These are phyloP conservation scores for Exserohilum rostratum DNA, from an alignment of 2,329 filamentous ascomycete genomes.

Conservation along the genomic window DNA sequence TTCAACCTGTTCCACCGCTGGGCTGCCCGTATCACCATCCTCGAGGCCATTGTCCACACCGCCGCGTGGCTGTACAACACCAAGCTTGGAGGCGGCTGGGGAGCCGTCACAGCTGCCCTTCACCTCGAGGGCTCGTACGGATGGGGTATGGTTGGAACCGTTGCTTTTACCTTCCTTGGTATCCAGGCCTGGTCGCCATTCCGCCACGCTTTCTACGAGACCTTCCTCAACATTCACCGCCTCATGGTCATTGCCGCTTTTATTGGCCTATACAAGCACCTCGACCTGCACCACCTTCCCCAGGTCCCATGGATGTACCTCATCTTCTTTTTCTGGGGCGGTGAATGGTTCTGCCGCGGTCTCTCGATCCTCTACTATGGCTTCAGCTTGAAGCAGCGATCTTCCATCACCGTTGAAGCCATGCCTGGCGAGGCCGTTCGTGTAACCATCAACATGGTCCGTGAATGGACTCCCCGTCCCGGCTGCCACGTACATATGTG, in stretches of 20 bases:
- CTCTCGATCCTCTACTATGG: slow-evolving; percentile 61
- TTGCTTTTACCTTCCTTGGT: slow-evolving; percentile 69
- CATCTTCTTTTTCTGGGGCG: slow-evolving; percentile 76
- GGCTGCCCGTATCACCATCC: slow-evolving; percentile 75
- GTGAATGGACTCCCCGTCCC: slow-evolving; percentile 59
- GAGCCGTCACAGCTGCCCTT: slow-evolving; percentile 62
- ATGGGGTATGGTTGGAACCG: slow-evolving; percentile 65
- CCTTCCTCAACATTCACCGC: slow-evolving; percentile 88
- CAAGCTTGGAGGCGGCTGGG: slow-evolving; percentile 64
- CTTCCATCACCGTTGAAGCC: slow-evolving; percentile 62
- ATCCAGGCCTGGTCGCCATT: slow-evolving; percentile 77
- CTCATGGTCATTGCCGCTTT: slow-evolving; percentile 72
- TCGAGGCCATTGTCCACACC: slow-evolving; percentile 74
- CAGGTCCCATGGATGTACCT: slow-evolving; percentile 77
- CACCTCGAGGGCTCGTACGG: slow-evolving; percentile 66
- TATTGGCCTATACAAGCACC: slow-evolving; percentile 78
- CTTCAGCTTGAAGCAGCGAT: slow-evolving; percentile 56
- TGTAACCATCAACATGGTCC: slow-evolving; percentile 65
- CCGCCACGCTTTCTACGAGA: slow-evolving; percentile 96
- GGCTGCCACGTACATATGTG: slow-evolving; percentile 68
- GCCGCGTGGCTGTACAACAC: slow-evolving; percentile 75
- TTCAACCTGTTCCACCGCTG: slow-evolving; percentile 91
- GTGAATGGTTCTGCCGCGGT: slow-evolving; percentile 63
- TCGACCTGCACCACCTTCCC: slow-evolving; percentile 68
- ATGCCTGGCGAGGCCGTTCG: slow-evolving; percentile 65